Percentiles rank a stretch among this genome's conserved stretches.
phyloP scores from a whole-genome alignment of 805 yeast species.

The Saccharomyces jurei region DNA sequence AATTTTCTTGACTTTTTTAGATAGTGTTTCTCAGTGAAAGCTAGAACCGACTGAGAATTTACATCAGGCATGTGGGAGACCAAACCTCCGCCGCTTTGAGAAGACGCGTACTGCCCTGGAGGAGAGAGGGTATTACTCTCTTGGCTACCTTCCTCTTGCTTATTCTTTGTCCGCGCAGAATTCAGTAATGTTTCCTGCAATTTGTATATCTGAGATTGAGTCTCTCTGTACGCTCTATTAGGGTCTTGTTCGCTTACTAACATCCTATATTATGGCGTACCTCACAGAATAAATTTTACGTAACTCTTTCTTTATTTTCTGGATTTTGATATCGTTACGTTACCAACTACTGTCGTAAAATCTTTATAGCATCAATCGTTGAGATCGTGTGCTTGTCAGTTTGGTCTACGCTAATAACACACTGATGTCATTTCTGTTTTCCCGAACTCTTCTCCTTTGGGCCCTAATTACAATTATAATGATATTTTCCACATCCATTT shows the following conservation, averaged over 20 bases:
- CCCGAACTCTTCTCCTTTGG: background rate
- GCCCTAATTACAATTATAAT: background rate
- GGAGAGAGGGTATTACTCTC: background rate
- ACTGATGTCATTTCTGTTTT: background rate
- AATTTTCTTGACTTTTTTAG: background rate
- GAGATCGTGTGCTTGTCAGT: background rate
- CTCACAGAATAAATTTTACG: background rate
- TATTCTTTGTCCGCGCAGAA: conserved; percentile 11
- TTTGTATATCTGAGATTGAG: conserved; percentile 27
- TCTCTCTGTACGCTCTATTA: conserved; percentile 22
- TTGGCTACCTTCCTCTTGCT: background rate
- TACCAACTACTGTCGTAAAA: background rate
- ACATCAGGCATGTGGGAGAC: background rate
- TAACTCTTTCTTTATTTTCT: background rate
- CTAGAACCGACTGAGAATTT: background rate
- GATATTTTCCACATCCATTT: background rate
- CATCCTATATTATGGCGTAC: background rate
- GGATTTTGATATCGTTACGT: background rate
- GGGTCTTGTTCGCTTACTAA: conserved; percentile 5
- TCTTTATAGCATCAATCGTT: background rate
- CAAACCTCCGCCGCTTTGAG: background rate
- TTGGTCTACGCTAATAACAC: background rate
- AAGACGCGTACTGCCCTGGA: background rate
- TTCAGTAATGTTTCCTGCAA: conserved; percentile 30
- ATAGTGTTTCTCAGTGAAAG: background rate